Percentiles rank a stretch among this genome's conserved stretches.
Conservation (phyloP, 306 rosid genomes). For the Medicago lupulina region DNA sequence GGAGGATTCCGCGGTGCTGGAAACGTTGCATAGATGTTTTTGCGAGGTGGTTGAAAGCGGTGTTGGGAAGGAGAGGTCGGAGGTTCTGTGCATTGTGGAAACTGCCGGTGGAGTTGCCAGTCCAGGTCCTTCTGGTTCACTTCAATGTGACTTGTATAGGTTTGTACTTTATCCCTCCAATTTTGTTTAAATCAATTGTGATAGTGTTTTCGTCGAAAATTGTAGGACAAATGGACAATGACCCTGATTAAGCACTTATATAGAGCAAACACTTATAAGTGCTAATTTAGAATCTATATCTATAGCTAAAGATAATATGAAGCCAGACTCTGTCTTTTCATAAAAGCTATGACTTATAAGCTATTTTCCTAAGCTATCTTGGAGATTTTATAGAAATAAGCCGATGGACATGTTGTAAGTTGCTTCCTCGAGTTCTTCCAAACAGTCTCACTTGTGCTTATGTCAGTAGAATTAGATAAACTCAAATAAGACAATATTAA, state of each 20-base stretch:
- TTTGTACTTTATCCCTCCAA: neutral
- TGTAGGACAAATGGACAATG: neutral
- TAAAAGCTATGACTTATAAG: neutral
- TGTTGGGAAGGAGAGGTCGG: slow-evolving; percentile 44
- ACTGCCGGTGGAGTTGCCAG: slow-evolving; percentile 96
- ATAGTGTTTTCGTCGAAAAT: neutral
- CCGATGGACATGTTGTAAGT: neutral
- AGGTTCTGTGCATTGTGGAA: slow-evolving; percentile 74
- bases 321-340: neutral
- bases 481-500: neutral
- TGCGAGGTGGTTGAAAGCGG: slow-evolving; percentile 47
- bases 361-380: neutral
- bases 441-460: neutral
- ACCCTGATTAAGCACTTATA: neutral
- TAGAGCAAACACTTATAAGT: neutral
- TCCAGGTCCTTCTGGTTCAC: slow-evolving; percentile 93
- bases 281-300: neutral
- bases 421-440: neutral
- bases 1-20: slow-evolving; percentile 63
- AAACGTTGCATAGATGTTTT: slow-evolving; percentile 58
- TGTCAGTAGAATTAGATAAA: neutral
- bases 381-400: neutral
- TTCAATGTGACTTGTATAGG: slow-evolving; percentile 96
- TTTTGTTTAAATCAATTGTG: neutral
- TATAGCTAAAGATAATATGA: neutral